Conservation (phyloP, 345 rosid genomes). For the Camelina sativa region DNA sequence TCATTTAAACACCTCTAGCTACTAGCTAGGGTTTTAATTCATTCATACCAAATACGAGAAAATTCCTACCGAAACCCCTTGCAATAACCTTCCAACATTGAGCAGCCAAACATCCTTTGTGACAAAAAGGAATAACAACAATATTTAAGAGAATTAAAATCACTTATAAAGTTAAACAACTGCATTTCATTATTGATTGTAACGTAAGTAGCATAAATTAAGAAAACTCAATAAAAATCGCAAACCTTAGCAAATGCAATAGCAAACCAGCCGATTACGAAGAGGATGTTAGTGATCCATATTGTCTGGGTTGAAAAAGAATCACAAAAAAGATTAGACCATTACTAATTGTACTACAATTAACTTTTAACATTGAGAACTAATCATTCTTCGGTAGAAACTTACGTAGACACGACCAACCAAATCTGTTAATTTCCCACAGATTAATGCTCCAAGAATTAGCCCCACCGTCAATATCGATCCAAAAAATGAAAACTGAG, state of each 20-base stretch:
- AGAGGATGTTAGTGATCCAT: constrained; percentile 50
- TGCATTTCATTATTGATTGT: background rate
- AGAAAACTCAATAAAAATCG: too few species aligned
- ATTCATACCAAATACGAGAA: constrained; percentile 62
- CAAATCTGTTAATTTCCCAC: constrained; percentile 54
- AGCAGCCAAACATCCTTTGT: constrained; percentile 65
- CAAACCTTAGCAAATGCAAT: constrained; percentile 61
- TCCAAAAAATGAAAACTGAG: constrained; percentile 59
- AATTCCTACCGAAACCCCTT: constrained; percentile 73
- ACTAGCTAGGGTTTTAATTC: too few species aligned
- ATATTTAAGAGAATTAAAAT: background rate
- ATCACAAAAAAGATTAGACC: background rate
- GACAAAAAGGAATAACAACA: background rate
- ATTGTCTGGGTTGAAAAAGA: constrained; percentile 52
- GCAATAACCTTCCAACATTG: constrained; percentile 65
- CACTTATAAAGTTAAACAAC: background rate
- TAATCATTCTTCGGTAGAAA: too few species aligned
- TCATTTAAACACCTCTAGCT: too few species aligned
- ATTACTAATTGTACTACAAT: background rate
- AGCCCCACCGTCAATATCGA: constrained; percentile 60
- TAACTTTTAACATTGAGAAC: background rate
- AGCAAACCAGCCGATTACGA: constrained; percentile 53
- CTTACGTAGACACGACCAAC: constrained; percentile 59
- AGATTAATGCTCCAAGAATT: constrained; percentile 53
- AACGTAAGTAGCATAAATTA: too few species aligned